A percentile compares a stretch with the other conserved stretches of the same genome.
Evolutionary conservation across 2,329 filamentous ascomycete genomes (phyloP).

Genomic region (Ampelomyces quisqualis): DNA sequence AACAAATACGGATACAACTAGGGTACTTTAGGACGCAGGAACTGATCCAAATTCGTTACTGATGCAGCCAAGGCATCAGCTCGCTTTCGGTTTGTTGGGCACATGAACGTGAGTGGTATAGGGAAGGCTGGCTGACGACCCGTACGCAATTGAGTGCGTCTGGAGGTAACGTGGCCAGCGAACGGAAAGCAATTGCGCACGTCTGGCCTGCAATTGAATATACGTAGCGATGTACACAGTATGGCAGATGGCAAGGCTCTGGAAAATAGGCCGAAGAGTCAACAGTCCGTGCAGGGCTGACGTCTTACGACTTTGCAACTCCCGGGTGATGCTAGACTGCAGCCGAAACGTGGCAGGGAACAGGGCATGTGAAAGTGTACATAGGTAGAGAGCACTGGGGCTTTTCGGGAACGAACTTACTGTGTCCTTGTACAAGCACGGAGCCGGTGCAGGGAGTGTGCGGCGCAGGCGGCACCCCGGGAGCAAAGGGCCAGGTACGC

Average conservation of each 20-base stretch:
- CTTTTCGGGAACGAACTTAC: slow-evolving; percentile 27
- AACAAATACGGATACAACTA: slow-evolving; percentile 32
- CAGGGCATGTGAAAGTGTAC: slow-evolving; percentile 29
- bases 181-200: slow-evolving; percentile 37
- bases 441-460: slow-evolving; percentile 28
- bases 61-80: slow-evolving; percentile 38
- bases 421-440: too few relatives aligned
- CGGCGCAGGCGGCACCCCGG: slow-evolving; percentile 33
- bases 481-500: slow-evolving; percentile 29
- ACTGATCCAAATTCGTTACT: slow-evolving; percentile 26
- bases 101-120: slow-evolving; percentile 35
- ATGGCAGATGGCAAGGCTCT: slow-evolving; percentile 40
- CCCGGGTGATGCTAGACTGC: slow-evolving; percentile 38
- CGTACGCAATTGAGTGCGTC: slow-evolving; percentile 39
- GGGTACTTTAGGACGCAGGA: slow-evolving; percentile 31
- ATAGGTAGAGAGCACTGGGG: slow-evolving; percentile 19
- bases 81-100: slow-evolving; percentile 32
- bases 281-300: slow-evolving; percentile 44
- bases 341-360: slow-evolving; percentile 39
- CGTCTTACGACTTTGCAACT: slow-evolving; percentile 36
- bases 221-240: slow-evolving; percentile 36
- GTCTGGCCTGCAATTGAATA: slow-evolving; percentile 38
- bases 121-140: slow-evolving; percentile 26
- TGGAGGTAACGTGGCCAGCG: slow-evolving; percentile 32
- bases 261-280: slow-evolving; percentile 37